Percentiles rank a stretch among this genome's conserved stretches.
phyloP scores from a whole-genome alignment of 2,329 filamentous ascomycete species.

The Pseudogymnoascus sp. region DNA sequence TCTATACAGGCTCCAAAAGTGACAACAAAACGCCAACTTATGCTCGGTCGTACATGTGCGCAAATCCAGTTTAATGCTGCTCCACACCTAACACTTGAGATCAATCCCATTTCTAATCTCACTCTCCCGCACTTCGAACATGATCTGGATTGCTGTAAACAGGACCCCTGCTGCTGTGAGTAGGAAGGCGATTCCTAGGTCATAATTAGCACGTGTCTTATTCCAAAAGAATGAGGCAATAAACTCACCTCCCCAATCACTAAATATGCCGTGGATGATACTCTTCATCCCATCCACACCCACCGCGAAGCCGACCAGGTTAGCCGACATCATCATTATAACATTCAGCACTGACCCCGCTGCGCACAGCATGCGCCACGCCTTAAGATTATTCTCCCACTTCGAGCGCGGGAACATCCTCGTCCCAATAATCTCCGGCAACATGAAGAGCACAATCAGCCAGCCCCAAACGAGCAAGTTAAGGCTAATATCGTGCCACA shows the following conservation, averaged over 20 bases:
- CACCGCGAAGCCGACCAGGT: conserved; percentile 89
- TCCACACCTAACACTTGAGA: conserved; percentile 60
- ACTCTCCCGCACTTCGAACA: conserved; percentile 88
- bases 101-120: conserved; percentile 76
- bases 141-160: conserved; percentile 82
- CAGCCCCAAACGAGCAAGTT: conserved; percentile 91
- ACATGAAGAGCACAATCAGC: conserved; percentile 87
- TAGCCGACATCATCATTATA: conserved; percentile 92
- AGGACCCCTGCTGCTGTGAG: conserved; percentile 61
- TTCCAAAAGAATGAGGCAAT: conserved; percentile 5
- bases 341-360: conserved; percentile 75
- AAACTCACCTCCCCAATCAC: conserved; percentile 58
- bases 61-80: background rate
- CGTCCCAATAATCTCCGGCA: conserved; percentile 72
- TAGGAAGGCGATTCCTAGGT: conserved; percentile 57
- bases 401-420: conserved; percentile 61
- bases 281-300: conserved; percentile 79
- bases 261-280: conserved; percentile 66
- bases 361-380: conserved; percentile 74
- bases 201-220: background rate
- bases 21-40: background rate
- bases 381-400: conserved; percentile 61
- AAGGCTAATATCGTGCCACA: conserved; percentile 97
- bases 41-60: background rate
- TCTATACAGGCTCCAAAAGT: background rate